A percentile compares a stretch with the other conserved stretches of the same genome.
phyloP scores from a whole-genome alignment of 2,329 filamentous ascomycete genomes.

The Aspergillus arachidicola region DNA sequence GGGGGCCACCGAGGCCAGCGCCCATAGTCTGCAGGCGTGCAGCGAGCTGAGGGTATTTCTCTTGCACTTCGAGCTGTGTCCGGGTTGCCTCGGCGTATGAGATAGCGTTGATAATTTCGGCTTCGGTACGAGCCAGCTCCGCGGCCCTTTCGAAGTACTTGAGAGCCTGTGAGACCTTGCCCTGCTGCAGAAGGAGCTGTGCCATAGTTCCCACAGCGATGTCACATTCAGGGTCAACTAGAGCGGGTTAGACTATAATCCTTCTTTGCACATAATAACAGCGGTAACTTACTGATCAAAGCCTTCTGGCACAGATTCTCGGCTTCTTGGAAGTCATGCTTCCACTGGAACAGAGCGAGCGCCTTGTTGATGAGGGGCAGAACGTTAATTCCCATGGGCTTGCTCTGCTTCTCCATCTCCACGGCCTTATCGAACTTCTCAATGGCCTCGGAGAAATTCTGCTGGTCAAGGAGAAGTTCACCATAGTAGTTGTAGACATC shows the following conservation, averaged over 20 bases:
- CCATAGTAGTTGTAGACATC: constrained; percentile 99
- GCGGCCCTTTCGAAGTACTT: constrained; percentile 97
- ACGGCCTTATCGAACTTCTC: constrained; percentile 99
- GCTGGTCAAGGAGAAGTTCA: constrained; percentile 93
- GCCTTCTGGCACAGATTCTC: constrained; percentile 98
- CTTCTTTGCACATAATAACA: not conserved
- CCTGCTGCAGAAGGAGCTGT: constrained; percentile 93
- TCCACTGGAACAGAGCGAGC: constrained; percentile 95
- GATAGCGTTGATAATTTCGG: constrained; percentile 92
- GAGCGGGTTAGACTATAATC: constrained; percentile 17
- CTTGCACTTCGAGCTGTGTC: constrained; percentile 89
- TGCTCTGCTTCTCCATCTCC: constrained; percentile 94
- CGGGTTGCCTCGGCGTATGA: constrained; percentile 96
- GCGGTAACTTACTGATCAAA: constrained; percentile 75
- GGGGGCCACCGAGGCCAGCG: constrained; percentile 39
- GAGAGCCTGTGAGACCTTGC: constrained; percentile 91
- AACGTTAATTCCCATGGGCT: constrained; percentile 96
- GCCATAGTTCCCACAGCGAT: constrained; percentile 99
- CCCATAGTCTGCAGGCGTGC: constrained; percentile 68
- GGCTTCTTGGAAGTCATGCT: constrained; percentile 91
- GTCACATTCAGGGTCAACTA: constrained; percentile 97
- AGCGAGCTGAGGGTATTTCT: constrained; percentile 81
- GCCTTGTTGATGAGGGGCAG: constrained; percentile 98
- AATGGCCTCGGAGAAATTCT: constrained; percentile 91
- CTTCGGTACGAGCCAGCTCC: constrained; percentile 89